A percentile compares a stretch with the other conserved stretches of the same genome.
phyloP scores from a whole-genome alignment of 2,329 filamentous ascomycete species.

The Nannizziopsis arthrosporioides region DNA sequence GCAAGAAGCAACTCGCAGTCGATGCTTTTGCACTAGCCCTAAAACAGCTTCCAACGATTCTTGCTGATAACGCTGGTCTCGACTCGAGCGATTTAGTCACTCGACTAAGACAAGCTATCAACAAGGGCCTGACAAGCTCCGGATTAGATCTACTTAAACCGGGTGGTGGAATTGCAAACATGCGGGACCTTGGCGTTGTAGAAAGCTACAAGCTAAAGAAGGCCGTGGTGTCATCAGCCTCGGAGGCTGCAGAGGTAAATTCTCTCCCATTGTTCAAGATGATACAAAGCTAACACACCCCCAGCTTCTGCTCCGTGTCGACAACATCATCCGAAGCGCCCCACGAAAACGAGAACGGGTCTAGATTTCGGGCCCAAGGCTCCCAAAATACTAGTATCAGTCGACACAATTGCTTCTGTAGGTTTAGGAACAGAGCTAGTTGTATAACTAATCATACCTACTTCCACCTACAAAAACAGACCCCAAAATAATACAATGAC shows the following conservation, averaged over 20 bases:
- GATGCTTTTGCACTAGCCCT: constrained; percentile 80
- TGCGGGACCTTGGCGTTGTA: constrained; percentile 88
- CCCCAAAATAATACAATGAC: no score
- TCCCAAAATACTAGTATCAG: no score
- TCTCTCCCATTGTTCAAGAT: neutral
- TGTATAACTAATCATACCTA: no score
- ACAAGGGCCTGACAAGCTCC: constrained; percentile 85
- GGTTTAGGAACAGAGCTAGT: no score
- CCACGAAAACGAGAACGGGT: constrained; percentile 64
- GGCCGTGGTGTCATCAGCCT: constrained; percentile 92
- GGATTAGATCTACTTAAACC: constrained; percentile 81
- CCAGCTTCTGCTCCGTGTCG: constrained; percentile 78
- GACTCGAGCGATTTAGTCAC: constrained; percentile 92
- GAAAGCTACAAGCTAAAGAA: constrained; percentile 98
- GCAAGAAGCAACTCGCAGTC: constrained; percentile 92
- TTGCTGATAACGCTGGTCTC: constrained; percentile 93
- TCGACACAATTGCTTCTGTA: no score
- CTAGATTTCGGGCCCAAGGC: neutral
- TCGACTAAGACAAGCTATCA: constrained; percentile 82
- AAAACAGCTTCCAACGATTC: constrained; percentile 85
- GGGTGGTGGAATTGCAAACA: constrained; percentile 85
- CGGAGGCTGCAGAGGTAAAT: constrained; percentile 82
- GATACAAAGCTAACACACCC: constrained; percentile 14
- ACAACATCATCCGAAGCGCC: constrained; percentile 93
- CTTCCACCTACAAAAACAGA: no score